A percentile compares a stretch with the other conserved stretches of the same genome.
phyloP scores from a whole-genome alignment of 768 basidiomycete species.

The Hygrophoropsis aurantiaca region DNA sequence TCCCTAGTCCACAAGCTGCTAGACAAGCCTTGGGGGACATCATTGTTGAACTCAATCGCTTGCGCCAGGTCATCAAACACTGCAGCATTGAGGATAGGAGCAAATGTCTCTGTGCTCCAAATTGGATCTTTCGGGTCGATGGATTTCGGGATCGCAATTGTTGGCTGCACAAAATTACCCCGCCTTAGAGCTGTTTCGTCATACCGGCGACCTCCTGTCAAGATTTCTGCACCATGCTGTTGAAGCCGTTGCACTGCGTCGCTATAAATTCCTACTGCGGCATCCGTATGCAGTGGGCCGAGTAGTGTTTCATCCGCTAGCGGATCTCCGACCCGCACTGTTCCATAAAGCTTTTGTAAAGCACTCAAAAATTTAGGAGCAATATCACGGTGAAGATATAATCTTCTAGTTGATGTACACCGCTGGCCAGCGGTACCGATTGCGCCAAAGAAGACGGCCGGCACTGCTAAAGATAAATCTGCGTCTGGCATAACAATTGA shows the following conservation, averaged over 20 bases:
- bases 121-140: conserved; percentile 52
- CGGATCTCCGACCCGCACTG: conserved; percentile 82
- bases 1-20: conserved; percentile 91
- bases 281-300: conserved; percentile 80
- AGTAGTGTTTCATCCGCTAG: conserved; percentile 70
- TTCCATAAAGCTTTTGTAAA: conserved; percentile 71
- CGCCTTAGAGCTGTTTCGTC: conserved; percentile 46
- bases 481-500: conserved; percentile 93
- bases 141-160: conserved; percentile 70
- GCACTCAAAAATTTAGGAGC: conserved; percentile 73
- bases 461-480: conserved; percentile 85
- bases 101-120: conserved; percentile 84
- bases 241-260: conserved; percentile 61
- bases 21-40: conserved; percentile 87
- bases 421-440: conserved; percentile 77
- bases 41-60: conserved; percentile 89
- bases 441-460: conserved; percentile 91
- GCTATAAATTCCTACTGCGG: conserved; percentile 66
- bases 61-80: conserved; percentile 85
- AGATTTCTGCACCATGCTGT: conserved; percentile 68
- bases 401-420: conserved; percentile 90
- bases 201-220: conserved; percentile 69
- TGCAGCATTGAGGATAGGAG: conserved; percentile 84
- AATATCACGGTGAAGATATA: conserved; percentile 84
- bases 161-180: conserved; percentile 91